Evolutionary conservation across 306 rosid genomes (phyloP).

Genomic region (Betula pendula): DNA sequence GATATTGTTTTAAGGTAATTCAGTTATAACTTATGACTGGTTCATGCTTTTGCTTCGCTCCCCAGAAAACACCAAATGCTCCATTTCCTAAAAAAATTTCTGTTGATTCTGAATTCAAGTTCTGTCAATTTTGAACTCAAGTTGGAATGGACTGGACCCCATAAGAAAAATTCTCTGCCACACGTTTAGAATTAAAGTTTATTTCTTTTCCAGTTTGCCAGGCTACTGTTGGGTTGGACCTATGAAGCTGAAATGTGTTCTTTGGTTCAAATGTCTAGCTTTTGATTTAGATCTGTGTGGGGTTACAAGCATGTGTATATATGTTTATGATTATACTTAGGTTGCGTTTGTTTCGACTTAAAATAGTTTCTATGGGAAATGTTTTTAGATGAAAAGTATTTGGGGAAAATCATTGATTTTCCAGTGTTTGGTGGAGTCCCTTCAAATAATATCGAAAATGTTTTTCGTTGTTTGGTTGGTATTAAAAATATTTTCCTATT

Average conservation of each 20-base stretch:
- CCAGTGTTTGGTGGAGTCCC: no score
- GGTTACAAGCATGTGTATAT: background rate
- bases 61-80: background rate
- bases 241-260: no score
- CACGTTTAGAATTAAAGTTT: background rate
- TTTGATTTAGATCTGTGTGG: background rate
- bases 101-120: background rate
- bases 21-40: slow-evolving; percentile 5
- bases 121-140: background rate
- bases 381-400: no score
- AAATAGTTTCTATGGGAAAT: no score
- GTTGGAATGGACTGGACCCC: background rate
- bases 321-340: background rate
- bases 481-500: no score
- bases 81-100: background rate
- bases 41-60: slow-evolving; percentile 24
- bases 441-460: no score
- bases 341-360: no score
- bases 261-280: background rate
- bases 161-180: background rate
- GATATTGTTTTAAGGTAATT: slow-evolving; percentile 88
- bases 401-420: no score
- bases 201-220: background rate
- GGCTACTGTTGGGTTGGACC: background rate
- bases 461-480: no score